Percentiles rank a stretch among this genome's conserved stretches.
These are phyloP conservation scores for Coemansia sp. DNA, from an alignment of 192 early-diverging fungal species.

Conservation along the genomic window DNA sequence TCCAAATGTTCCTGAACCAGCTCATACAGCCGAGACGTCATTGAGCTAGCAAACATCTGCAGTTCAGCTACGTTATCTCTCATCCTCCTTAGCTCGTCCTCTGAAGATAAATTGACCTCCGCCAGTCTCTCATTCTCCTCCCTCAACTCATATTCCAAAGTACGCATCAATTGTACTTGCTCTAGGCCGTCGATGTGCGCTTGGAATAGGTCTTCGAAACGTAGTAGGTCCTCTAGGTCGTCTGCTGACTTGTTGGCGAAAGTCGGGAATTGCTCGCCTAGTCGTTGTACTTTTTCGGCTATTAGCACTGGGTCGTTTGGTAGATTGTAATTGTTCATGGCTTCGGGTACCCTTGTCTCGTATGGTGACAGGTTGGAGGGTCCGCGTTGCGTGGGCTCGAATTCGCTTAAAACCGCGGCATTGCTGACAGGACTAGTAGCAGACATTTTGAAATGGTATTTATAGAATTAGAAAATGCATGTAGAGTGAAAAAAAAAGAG, in stretches of 20 bases:
- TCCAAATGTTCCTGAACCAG: constrained; percentile 51
- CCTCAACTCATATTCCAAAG: constrained; percentile 50
- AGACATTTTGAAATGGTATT: not conserved
- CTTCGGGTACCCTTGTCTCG: constrained; percentile 43
- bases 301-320: constrained; percentile 19
- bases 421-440: not conserved
- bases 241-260: constrained; percentile 57
- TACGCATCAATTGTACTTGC: constrained; percentile 55
- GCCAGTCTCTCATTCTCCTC: constrained; percentile 53
- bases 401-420: constrained; percentile 10
- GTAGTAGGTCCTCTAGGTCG: constrained; percentile 51
- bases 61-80: constrained; percentile 49
- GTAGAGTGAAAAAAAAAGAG: not conserved
- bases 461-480: not conserved
- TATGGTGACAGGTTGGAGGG: constrained; percentile 18
- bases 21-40: constrained; percentile 51
- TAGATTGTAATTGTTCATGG: constrained; percentile 54
- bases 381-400: constrained; percentile 15
- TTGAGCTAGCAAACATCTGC: constrained; percentile 52
- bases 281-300: constrained; percentile 26
- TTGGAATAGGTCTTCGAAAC: constrained; percentile 55
- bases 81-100: constrained; percentile 45
- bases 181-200: constrained; percentile 55
- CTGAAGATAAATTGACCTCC: constrained; percentile 44
- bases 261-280: constrained; percentile 50